Evolutionary conservation across 2,329 filamentous ascomycete genomes (phyloP), one percentile per base, ranked within the genome.

Genomic region (Setomelanomma holmii): DNA sequence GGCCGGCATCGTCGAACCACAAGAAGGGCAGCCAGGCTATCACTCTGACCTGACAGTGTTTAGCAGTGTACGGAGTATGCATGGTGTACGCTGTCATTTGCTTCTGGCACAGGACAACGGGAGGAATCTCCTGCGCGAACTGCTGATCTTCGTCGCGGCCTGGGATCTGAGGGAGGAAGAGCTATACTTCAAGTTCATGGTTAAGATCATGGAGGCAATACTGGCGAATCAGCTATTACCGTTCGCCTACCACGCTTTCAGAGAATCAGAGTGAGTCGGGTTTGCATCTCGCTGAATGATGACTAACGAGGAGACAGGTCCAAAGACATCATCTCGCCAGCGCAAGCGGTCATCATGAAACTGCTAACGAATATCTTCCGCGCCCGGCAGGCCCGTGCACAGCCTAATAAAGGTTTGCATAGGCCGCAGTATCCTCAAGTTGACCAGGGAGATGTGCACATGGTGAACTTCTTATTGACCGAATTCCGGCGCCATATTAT

Each of bases 151-250:
- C 72, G 96, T 97, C 57, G 93, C 93, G 4, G 93, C 96, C 7
- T 98, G 93, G 93, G 93, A 97, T 69, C 87, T 97, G 66, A 89
- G 91, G 35, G 93, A 98, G 72, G 89, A 93, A 54, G 92, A 96
- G 55, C 85, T 96, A 33, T 96, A 97, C 68, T 97, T 96, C 79
- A 93, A 96, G 73, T 91, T 97, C 73, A 97, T 96, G 75, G 89
- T 92, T 39, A 93, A 97, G 75, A 96, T 98, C 54, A 91, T 97
- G 76, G 91, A 96, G 71, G 91, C 93, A 0, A 90, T 97, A 40
- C 86, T 97, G 44, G 89, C 93, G 61, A 96, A 91, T 60, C 91
- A 91, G 1, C 80, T 98, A 22, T 88, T 97, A 72, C 93, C 93
- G 0, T 96, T 95, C 69, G 90, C 93, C 2, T 98, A 96, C 82